Base-by-base conservation (phyloP, 441 rosid species). In the Syzygium malaccense region DNA sequence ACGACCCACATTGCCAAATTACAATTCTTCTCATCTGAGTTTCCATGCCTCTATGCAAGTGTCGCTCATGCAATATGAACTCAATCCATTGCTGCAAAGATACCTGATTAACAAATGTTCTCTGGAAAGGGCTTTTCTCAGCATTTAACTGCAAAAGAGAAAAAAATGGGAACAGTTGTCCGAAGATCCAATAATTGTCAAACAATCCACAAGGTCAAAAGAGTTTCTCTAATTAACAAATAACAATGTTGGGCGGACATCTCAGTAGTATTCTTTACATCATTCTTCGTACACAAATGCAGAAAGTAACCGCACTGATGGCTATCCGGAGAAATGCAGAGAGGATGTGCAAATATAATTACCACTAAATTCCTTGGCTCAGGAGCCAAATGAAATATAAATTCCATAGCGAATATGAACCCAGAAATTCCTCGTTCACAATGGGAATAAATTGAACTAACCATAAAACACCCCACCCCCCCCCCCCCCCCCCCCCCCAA, bases 91-190 rank as follows among this genome's bases (percentile, higher is more conserved):
- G 79, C 55, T 62, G 80, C 80, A 86, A 83, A 78, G 37, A 86
- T 93, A 96, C 99, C 99, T 97, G 99, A 91, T 93, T 95, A 90
- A 96, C 98, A 94, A 97, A 97, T 87, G 98, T 97, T 86, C 99
- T 93, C 86, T 97, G 99, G 89, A 96, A 97, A 57, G 98, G 99
- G 89, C 98, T 97, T 93, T 94, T 97, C 91, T 95, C 98, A 28
- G 92, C 93, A 93, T 96, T 97, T 87, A 97, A 94, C 99, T 97
- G 98, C 92, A 89, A 93, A 87, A 33, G 57, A 66, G 71, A 53
- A 75, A 86, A 88, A 60, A 85, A 58, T 84, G 75, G 14, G 13
- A 75, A 75, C 53, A 25, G 18, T 78, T 78, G 51, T 41, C 84
- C 53, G 45, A 23, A 78, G 53, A 25, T 18, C 53, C 25, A 78